phyloP scores from a whole-genome alignment of 2,329 filamentous ascomycete genomes.

The Catunica adiposa region DNA sequence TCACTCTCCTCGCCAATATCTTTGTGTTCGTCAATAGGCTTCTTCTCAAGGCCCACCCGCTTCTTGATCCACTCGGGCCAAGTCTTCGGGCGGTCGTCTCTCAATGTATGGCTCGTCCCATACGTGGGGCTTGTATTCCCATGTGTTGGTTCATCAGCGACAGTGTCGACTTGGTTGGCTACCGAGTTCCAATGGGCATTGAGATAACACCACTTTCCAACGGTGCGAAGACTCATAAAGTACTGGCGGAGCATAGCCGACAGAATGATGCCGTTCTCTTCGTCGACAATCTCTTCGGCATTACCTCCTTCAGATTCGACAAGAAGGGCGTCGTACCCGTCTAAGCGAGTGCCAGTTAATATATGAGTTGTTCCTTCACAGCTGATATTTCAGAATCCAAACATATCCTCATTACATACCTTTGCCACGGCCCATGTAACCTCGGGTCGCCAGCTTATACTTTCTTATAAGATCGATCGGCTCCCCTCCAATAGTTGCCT shows the following conservation, averaged over 20 bases:
- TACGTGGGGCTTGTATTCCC: constrained; percentile 10
- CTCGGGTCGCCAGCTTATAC: constrained; percentile 63
- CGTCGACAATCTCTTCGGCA: constrained; percentile 62
- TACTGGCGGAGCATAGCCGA: constrained; percentile 79
- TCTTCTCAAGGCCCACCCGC: constrained; percentile 3
- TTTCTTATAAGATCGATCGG: constrained; percentile 44
- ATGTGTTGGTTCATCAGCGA: constrained; percentile 14
- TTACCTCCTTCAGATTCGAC: constrained; percentile 58
- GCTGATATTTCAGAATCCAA: too few species aligned
- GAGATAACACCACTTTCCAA: constrained; percentile 65
- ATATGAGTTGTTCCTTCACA: background rate
- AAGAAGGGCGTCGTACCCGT: constrained; percentile 65
- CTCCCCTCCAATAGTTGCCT: constrained; percentile 41
- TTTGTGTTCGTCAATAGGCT: constrained; percentile 12
- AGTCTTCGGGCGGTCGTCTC: background rate
- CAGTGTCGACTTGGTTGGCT: constrained; percentile 28
- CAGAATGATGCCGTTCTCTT: constrained; percentile 77
- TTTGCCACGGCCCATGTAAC: constrained; percentile 80
- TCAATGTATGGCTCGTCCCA: constrained; percentile 15
- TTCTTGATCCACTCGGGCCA: constrained; percentile 13
- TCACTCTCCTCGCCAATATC: constrained; percentile 20
- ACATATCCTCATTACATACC: constrained; percentile 19
- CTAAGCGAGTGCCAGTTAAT: constrained; percentile 24
- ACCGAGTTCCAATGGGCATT: constrained; percentile 52
- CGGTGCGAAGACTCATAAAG: constrained; percentile 69